Evolutionary conservation across 2,329 filamentous ascomycete species (phyloP), one percentile per base, ranked within the genome.

Genomic region (Berkeleyomyces rouxiae): DNA sequence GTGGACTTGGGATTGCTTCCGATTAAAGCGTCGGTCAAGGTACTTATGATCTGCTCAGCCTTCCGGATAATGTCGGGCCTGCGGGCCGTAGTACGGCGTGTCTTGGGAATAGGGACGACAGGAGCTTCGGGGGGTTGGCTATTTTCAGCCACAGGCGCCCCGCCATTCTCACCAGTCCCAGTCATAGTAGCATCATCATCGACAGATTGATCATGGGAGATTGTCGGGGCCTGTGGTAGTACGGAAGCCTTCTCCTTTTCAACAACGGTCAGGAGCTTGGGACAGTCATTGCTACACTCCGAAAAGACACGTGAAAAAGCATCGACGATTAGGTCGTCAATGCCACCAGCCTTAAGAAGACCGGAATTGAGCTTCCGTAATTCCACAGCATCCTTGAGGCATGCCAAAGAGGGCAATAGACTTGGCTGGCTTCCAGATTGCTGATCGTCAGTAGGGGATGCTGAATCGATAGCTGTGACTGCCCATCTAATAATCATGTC

Each of bases 321-420:
- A 72, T 99, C 93, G 31, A 86, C 87, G 67, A 96, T 87, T n/a
- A 97, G 79, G 69, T 99, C 93, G 69, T 99, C 93, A 53, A 97
- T 92, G 7, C 85, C 79, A 0, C 84, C 82, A 0, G 86, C 82
- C 72, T 96, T 96, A 81, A 95, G 93, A 6, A 96, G 78, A 57
- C 86, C 87, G 47, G 86, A 85, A 70, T 99, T 99, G 53, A 96
- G 80, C 71, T 83, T 83, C 70, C 83, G 83, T 49, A 83, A 67
- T 65, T 84, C 81, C 7, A 82, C 77, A 0, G 77, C 75, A 57
- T 84, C 81, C 68, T 79, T 82, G 72, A 84, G 75, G 63, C 80
- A 82, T 57, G 73, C 74, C 59, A 83, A 74, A 1, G 78, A 76
- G 0, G 73, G 69, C 7, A 49, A 16, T 5, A 62, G 31, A 51